These are phyloP conservation scores for Pyrus hybrid DNA, from an alignment of 331 rosid species.

Conservation along the genomic window DNA sequence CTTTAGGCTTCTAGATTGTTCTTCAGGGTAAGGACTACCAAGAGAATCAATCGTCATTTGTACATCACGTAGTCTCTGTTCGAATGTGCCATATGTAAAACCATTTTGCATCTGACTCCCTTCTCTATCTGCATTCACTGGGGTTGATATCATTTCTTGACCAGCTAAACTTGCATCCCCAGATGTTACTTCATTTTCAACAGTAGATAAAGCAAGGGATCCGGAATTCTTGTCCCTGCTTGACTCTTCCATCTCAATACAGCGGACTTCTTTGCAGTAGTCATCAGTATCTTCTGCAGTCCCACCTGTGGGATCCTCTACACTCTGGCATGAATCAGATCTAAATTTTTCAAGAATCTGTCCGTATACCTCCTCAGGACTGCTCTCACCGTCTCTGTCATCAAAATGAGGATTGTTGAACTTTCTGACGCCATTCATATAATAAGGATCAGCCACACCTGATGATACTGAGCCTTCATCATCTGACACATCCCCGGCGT, in stretches of 20 bases:
- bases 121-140: slow-evolving; percentile 34
- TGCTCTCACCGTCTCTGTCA: slow-evolving; percentile 35
- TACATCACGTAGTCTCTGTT: slow-evolving; percentile 30
- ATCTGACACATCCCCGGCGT: slow-evolving; percentile 46
- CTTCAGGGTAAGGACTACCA: slow-evolving; percentile 29
- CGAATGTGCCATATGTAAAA: slow-evolving; percentile 28
- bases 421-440: slow-evolving; percentile 28
- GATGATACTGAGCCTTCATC: slow-evolving; percentile 73
- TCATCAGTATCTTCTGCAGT: slow-evolving; percentile 38
- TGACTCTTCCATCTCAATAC: slow-evolving; percentile 66
- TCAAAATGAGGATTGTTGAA: slow-evolving; percentile 59
- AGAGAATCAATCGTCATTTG: slow-evolving; percentile 28
- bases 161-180: slow-evolving; percentile 27
- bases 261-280: slow-evolving; percentile 83
- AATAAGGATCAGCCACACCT: slow-evolving; percentile 40
- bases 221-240: slow-evolving; percentile 33
- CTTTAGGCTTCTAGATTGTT: slow-evolving; percentile 30
- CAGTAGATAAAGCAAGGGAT: slow-evolving; percentile 19
- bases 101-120: slow-evolving; percentile 32
- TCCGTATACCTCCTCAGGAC: slow-evolving; percentile 12
- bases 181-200: slow-evolving; percentile 32
- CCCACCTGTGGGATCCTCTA: slow-evolving; percentile 13
- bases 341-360: slow-evolving; percentile 1
- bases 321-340: slow-evolving; percentile 24
- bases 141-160: slow-evolving; percentile 37